These are phyloP conservation scores for Gnaphalium uliginosum DNA, from an alignment of 129 eudicot species.

Conservation along the genomic window DNA sequence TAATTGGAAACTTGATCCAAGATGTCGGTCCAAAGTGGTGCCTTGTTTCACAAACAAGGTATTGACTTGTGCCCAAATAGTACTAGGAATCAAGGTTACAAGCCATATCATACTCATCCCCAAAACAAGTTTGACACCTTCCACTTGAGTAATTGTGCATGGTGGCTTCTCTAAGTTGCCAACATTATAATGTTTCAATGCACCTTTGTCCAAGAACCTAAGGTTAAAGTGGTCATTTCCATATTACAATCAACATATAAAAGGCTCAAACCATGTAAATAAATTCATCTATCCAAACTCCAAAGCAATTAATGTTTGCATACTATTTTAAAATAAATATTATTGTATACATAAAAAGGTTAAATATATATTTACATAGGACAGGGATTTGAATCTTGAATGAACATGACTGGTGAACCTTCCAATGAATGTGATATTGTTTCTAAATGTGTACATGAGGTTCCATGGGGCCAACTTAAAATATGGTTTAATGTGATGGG, in stretches of 20 bases:
- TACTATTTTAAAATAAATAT: no score
- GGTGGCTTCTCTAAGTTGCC: conserved; percentile 42
- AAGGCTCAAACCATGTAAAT: background rate
- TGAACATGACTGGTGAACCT: conserved; percentile 27
- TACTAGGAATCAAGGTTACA: conserved; percentile 79
- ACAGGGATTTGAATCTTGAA: conserved; percentile 19
- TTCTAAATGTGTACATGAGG: conserved; percentile 19
- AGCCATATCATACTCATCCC: conserved; percentile 88
- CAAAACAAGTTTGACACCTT: conserved; percentile 72
- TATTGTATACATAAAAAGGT: background rate
- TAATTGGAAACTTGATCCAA: conserved; percentile 54
- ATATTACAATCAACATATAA: conserved; percentile 3
- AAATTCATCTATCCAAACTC: background rate
- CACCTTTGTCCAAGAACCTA: conserved; percentile 95
- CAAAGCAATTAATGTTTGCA: background rate
- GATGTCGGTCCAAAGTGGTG: conserved; percentile 78
- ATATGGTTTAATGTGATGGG: conserved; percentile 26
- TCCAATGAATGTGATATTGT: conserved; percentile 25
- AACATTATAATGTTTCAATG: conserved; percentile 45
- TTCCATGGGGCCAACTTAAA: conserved; percentile 29
- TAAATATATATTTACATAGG: background rate
- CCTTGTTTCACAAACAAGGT: conserved; percentile 97
- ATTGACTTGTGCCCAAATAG: conserved; percentile 97
- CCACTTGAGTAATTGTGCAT: conserved; percentile 92
- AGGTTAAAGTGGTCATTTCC: conserved; percentile 10